Evolutionary conservation across 225 moss, liverwort and hornwort species (phyloP), one percentile per base, ranked within the genome.

Genomic region (Physcomitrium patens): DNA sequence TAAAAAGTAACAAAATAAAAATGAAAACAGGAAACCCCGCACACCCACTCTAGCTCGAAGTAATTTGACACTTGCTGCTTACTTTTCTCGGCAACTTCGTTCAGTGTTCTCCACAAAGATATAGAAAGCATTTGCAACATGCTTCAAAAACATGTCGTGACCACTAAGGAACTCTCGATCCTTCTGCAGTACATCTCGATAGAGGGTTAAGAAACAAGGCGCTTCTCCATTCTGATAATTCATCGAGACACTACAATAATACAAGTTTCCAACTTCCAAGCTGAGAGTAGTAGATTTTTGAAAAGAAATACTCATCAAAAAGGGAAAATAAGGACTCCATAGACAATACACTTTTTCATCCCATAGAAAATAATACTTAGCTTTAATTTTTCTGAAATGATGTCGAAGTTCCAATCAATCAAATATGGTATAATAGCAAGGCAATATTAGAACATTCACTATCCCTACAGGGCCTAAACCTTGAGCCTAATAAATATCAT

Each of bases 101-200:
- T 99, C 97, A 19, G 97, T 99, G 16, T 88, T 86, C 66, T 99
- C 94, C 45, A 99, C 97, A 79, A 99, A 99, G 66, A 90, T 86
- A 72, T 99, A 91, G 68, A 99, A 99, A 42, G 97, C 97, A 43
- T 94, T 86, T 67, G 97, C 92, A 61, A 99, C 94, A 58, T 93
- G 89, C 78, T 87, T 99, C 89, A 94, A 82, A 83, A 99, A 99
- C 89, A 99, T 85, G 37, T 94, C 97, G 81, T 99, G 97, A 31
- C 93, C 96, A 81, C 92, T 96, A 72, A 96, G 77, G 76, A 90
- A 94, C 82, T 94, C 94, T 70, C 92, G 89, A 80, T 99, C 97
- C 79, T 90, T 94, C 94, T 97, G 94, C 68, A 62, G 68, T 46
- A 51, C 45, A 68, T 68, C 70, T 49, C 46, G 64, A 57, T 18